Base-by-base conservation (phyloP, 2,329 filamentous ascomycete genomes). In the Pseudogymnoascus sp. region DNA sequence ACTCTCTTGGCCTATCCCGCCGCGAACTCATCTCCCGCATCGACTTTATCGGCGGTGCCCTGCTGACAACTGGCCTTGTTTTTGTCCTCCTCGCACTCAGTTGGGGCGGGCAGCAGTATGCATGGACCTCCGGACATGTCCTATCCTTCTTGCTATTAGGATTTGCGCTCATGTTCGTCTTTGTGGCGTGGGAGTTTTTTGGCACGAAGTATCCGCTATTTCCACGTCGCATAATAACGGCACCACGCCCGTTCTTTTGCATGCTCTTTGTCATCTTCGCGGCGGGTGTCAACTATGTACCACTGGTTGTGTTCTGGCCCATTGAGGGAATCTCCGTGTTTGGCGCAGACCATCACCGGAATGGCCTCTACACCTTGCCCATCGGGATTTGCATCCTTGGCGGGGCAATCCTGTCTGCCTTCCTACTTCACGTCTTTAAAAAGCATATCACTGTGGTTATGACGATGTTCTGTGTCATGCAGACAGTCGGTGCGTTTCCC, bases 311-410 rank as follows among this genome's bases (percentile, higher is more conserved):
- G 68, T 83, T 86, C 70, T 87, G 84, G 83, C 84, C 84, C 0
- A 84, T 82, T 0, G 80, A 87, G 70, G 79, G 81, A 1, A 84
- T 82, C 75, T 86, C 85, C 66, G 80, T 86, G 10, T 87, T 85
- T 68, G 82, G 82, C 7, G 82, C 87, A 65, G 81, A 87, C 65
- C 84, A 84, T 0, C 71, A 85, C n/a, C 78, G 77, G 31, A 80
- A 88, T 62, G 86, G 86, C 10, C 73, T 89, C 63, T 80, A 85
- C 63, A 82, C 82, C 33, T 72, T 89, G 2, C 85, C 86, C 2
- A 80, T 88, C 65, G 85, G 83, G 1, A 83, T 88, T 64, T 79
- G 80, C 38, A 85, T 88, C 67, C 77, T 88, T 25, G 73, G 73
- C 38, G 86, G 86, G 11, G 84, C 84, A 28, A 79, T 80, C 60